Evolutionary conservation across 352 stramenopile genomes (phyloP), one percentile per base, ranked within the genome.

Genomic region (Pythium grandisporangium): DNA sequence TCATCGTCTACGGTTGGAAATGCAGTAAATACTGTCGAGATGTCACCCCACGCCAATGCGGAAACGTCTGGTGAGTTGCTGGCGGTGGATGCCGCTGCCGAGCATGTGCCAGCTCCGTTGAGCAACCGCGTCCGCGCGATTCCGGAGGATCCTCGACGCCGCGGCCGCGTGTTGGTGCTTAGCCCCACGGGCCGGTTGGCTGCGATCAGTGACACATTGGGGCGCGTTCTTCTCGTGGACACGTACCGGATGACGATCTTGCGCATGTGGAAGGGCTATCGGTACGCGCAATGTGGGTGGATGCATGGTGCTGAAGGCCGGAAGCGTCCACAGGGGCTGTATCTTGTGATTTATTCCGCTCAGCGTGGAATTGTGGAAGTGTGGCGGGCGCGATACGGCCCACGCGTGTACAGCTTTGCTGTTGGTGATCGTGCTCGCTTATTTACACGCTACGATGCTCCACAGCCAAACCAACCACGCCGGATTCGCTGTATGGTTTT

Each of bases 261-360:
- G 52, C 71, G 79, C 17, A 86, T 93, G 65, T 93, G 79, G 79
- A 93, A 93, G 61, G 79, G 79, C 7, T 93, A 93, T 51, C 74
- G 79, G 5, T 84, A 87, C 48, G 79, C 76, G 1, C 79, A 93
- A 41, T 75, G 61, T 16, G 79, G 67, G 1, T 93, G 79, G 79
- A 89, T 93, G 70, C 72, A 89, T 50, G 69, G 70, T 11, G 53
- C 37, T 0, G 73, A 86, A 71, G 69, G 69, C 34, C 45, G 57
- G 24, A 48, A 50, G 42, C 60, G 71, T 2, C 54, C 59, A 2
- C 57, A 47, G 27, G 78, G 79, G 3, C 53, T 93, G 1, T 93
- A 93, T 45, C 50, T 93, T 38, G 79, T 89, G 1, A 87, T 93
- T 48, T 93, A 89, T 41, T 93, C 79, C 16, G 79, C 70, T 6